Base-by-base conservation (phyloP, 306 rosid genomes). In the Mimosa bimucronata region DNA sequence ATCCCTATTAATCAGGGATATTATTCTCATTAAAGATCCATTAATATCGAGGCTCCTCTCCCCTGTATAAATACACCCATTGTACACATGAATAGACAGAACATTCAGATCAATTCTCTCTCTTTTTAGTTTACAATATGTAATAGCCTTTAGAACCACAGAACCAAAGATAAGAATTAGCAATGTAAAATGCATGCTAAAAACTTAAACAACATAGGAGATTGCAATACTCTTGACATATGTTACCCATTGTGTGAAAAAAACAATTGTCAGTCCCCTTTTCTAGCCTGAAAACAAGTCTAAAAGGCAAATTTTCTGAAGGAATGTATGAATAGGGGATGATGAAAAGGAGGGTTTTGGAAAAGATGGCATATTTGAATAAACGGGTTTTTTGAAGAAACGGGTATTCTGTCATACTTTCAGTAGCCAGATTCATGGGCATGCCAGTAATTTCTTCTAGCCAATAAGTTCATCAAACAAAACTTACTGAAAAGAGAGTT, bases 161-260 rank as follows among this genome's bases (percentile, higher is more conserved):
- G 66, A 58, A 83, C 88, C 90, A 87, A 90, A 83, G 88, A 79
- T 79, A 71, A 88, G 80, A 73, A 83, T 89, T 87, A 93, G 95
- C 89, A 85, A 87, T 83, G 87, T 78, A 77, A 91, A 81, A 87
- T 81, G 82, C 80, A 91, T 10, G 82, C 76, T 78, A 80, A 73
- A 87, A 84, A 83, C 65, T 86, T 75, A 84, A 86, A 77, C 87
- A 83, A 85, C 87, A 86, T 83, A 85, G 85, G 91, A 90, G 91
- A 88, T 73, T 85, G 89, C 87, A 87, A 79, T 88, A 88, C 93
- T 88, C 94, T 93, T 85, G 45, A 90, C 88, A 86, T 77, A 79
- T 87, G 87, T 92, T 91, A 96, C 94, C 92, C 89, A 91, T 85
- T 80, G 94, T 86, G 86, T 87, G 88, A 85, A 85, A 82, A 79